Base-by-base conservation (phyloP, 805 yeast genomes). In the Saccharomycopsis sp. region DNA sequence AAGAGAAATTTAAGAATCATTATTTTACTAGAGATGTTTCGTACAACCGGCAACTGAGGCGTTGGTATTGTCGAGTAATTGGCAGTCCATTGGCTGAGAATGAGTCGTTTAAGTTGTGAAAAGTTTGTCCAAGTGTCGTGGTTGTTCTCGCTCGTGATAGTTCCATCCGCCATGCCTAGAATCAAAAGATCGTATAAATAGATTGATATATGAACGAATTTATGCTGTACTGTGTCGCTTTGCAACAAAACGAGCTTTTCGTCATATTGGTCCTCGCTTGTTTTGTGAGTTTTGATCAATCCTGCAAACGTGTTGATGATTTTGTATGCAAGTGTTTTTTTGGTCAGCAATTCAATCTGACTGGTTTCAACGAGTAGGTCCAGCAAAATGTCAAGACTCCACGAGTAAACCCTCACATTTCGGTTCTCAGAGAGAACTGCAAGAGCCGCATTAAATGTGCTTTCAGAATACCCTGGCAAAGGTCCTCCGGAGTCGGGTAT, bases 1-100 rank as follows among this genome's bases (percentile, higher is more conserved):
- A 58, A 58, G n/a, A 58, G 23, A 23, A 58, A 55, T 21, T 53
- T 51, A 23, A 57, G 44, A n/a, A 53, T 14, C 34, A 24, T 15
- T 18, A 57, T 18, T 34, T 57, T 57, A 15, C 51, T 50, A 2
- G 48, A 2, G n/a, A 54, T 41, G 29, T 53, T 48, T 23, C 9
- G 12, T 14, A 16, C 9, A 16, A 46, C 8, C 21, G 2, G 3
- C 21, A 21, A 18, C 16, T 24, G 24, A 7, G 23, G 24, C 8
- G 20, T n/a, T 12, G 24, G 34, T 34, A 57, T 53, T 29, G 37
- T 29, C 2, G 57, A 46, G 37, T 5, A 34, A n/a, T 8, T 50
- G n/a, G 21, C 24, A 24, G 50, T 44, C 60, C 60, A 57, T 23
- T 52, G 56, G n/a, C n/a, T 24, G 2, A 57, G 7, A 14, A 47